These are phyloP conservation scores for Ascochyta lentis DNA, from an alignment of 2,329 filamentous ascomycete genomes.

Conservation along the genomic window DNA sequence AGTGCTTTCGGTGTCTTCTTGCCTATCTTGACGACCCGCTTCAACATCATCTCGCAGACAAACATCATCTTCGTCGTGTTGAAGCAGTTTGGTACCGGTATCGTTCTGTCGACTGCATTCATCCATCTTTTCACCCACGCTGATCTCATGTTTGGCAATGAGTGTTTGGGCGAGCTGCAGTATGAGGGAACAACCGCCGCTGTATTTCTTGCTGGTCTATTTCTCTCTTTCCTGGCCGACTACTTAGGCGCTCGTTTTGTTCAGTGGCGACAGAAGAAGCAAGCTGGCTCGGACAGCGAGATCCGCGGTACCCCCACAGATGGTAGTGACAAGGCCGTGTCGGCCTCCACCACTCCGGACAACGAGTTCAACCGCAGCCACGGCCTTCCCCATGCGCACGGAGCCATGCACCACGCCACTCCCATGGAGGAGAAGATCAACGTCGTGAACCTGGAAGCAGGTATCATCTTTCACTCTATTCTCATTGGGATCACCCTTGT, in stretches of 20 bases:
- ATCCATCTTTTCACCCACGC: constrained; percentile 77
- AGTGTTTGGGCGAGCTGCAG: constrained; percentile 68
- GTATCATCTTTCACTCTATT: constrained; percentile 77
- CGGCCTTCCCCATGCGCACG: constrained; percentile 29
- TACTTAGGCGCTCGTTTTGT: constrained; percentile 69
- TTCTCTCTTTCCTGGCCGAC: constrained; percentile 75
- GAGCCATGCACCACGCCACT: constrained; percentile 26
- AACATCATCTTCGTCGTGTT: constrained; percentile 65
- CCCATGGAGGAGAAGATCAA: constrained; percentile 58
- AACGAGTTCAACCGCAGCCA: constrained; percentile 25
- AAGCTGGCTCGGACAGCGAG: constrained; percentile 22
- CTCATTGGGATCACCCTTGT: constrained; percentile 69
- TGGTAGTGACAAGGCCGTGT: constrained; percentile 23
- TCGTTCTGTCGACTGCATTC: constrained; percentile 75
- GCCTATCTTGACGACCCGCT: constrained; percentile 68
- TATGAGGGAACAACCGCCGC: constrained; percentile 75
- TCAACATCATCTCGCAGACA: constrained; percentile 60
- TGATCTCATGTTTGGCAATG: constrained; percentile 72
- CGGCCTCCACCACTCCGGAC: constrained; percentile 18
- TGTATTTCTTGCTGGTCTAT: constrained; percentile 75
- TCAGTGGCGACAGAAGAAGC: constrained; percentile 40
- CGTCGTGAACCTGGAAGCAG: constrained; percentile 74
- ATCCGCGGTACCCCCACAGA: constrained; percentile 7
- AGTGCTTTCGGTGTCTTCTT: constrained; percentile 73
- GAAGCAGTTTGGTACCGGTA: constrained; percentile 75